Evolutionary conservation across 2,329 filamentous ascomycete species (phyloP), one percentile per base, ranked within the genome.

Genomic region (Arthrobotrys iridis): DNA sequence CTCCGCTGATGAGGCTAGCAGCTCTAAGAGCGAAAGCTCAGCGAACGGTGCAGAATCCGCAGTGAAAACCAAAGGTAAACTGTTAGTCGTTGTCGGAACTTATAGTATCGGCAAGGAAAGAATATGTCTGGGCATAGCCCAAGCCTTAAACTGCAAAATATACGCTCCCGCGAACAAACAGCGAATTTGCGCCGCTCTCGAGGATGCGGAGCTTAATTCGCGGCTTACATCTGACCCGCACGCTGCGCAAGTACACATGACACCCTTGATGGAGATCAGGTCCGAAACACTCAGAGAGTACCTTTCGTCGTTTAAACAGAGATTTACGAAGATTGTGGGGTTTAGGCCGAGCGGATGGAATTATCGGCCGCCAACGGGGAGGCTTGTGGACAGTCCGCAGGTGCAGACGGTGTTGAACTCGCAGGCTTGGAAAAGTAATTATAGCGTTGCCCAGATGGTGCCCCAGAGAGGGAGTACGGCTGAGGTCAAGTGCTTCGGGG

Each of bases 31-130:
- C 40, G 35, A 50, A 45, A 13, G 28, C 6, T 13, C 28, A 46
- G 35, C 52, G 83, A 83, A 81, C 50, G 82, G 46, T 79, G 79
- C 7, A 79, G 80, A 15, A 83, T 84, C 71, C 77, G 79, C 62
- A 82, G 15, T 66, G 58, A 85, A 81, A 77, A 80, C 81, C 28
- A 85, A 85, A 48, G 89, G 91, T 50, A 89, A 93, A 3, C 86
- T 99, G 1, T 87, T 99, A 0, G 92, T 99, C 3, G 88, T 99
- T 4, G 96, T 97, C 75, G 95, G 95, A 46, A 99, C 95, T 0
- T 99, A 99, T 83, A 96, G 91, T 79, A 99, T 99, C 79, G 95
- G 95, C 80, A 99, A 99, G 83, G 95, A 99, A 82, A 90, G 93
- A 41, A 93, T 99, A 78, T 98, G 94, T 81, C 86, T 97, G 30